A percentile compares a stretch with the other conserved stretches of the same genome.
Conservation (phyloP, 2,329 filamentous ascomycete genomes). For the Malbranchea zuffiana region DNA sequence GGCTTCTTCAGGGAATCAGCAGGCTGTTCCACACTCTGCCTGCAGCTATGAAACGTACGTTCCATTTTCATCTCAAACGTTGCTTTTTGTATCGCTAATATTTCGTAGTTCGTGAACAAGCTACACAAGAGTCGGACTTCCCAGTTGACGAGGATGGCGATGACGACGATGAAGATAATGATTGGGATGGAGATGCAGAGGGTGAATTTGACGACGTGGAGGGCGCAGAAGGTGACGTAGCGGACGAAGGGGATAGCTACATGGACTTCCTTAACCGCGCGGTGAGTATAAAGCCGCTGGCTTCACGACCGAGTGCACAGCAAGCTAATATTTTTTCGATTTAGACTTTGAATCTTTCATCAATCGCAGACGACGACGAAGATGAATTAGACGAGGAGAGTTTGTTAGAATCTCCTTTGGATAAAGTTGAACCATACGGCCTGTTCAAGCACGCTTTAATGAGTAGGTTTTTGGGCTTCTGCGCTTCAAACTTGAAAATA, state of each 20-base stretch:
- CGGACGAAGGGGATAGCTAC: constrained; percentile 88
- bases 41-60: constrained; percentile 69
- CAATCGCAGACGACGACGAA: constrained; percentile 63
- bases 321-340: too few relatives aligned
- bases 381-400: constrained; percentile 89
- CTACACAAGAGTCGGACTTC: constrained; percentile 76
- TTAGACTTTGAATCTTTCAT: constrained; percentile 72
- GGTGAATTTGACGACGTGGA: constrained; percentile 56
- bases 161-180: constrained; percentile 69
- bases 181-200: constrained; percentile 67
- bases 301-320: too few relatives aligned
- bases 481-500: too few relatives aligned
- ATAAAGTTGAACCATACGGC: constrained; percentile 89
- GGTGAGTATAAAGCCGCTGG: constrained; percentile 37
- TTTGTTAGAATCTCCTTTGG: constrained; percentile 82
- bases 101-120: constrained; percentile 69
- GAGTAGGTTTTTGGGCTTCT: constrained; percentile 51
- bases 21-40: constrained; percentile 86
- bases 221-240: constrained; percentile 51
- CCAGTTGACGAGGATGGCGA: constrained; percentile 60
- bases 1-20: constrained; percentile 78
- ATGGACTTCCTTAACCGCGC: constrained; percentile 93
- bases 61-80: background rate
- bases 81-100: background rate
- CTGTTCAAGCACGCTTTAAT: constrained; percentile 74